Base-by-base conservation (phyloP, 2,329 filamentous ascomycete genomes). In the Cryphonectria radicalis region DNA sequence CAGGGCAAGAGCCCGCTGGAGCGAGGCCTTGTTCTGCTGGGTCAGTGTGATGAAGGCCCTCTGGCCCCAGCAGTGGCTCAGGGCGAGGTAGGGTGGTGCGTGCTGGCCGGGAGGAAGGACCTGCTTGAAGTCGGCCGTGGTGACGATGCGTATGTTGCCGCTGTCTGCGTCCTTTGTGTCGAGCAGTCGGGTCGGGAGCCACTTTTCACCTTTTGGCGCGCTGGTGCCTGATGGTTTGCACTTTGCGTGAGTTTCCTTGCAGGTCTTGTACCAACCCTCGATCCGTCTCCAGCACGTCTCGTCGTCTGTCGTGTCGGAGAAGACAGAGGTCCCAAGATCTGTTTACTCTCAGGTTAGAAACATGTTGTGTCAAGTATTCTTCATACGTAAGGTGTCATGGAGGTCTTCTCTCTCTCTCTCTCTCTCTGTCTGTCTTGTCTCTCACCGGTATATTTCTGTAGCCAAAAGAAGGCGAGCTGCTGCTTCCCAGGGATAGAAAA, bases 1-100 rank as follows among this genome's bases (percentile, higher is more conserved):
- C 7, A 55, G 43, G 4, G 32, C 25, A 4, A 63, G 22, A 4
- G 19, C 17, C 17, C 28, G 2, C 14, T 37, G 11, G 17, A 68
- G 59, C 11, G 22, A 25, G 8, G 3, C 22, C 13, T 19, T 62
- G 11, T 60, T 68, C 22, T 63, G 22, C 6, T 40, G 28, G 3
- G 57, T 68, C 40, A 68, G 37, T 28, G 60, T 68, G 42, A 63
- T 50, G 11, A 11, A 32, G 10, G 19, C 1, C 11, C 17, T 19
- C n/a, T 62, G 63, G 7, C 67, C 67, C 67, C 67, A 68, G 42
- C 67, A 62, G 32, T 68, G 60, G 59, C 67, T 68, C 35, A 68
- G 42, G n/a, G 59, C 43, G 28, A 64, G 62, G n/a, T 64, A 64
- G 8, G 57, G 57, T 25, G 37, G 60, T 11, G 37, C 10, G 17